phyloP scores from a whole-genome alignment of 805 yeast species.

The Metschnikowia hibisci region DNA sequence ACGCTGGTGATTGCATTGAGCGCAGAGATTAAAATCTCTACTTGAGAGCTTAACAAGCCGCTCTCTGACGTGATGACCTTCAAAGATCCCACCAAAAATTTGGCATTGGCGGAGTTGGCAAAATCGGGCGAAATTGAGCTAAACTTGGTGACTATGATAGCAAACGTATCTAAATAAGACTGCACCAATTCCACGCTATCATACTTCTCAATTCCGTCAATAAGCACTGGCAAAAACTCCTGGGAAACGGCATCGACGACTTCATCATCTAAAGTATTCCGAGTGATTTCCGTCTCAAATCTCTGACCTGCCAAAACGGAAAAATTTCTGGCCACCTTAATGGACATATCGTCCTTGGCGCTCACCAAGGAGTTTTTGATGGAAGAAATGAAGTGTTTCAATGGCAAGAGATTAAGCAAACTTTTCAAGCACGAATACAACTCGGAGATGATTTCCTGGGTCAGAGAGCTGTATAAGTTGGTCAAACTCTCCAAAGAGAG shows the following conservation, averaged over 20 bases:
- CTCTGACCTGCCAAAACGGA: conserved; percentile 61
- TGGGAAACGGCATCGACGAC: conserved; percentile 50
- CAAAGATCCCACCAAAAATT: conserved; percentile 48
- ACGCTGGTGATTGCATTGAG: conserved; percentile 67
- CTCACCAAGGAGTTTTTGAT: conserved; percentile 40
- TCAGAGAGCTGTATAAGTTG: conserved; percentile 9
- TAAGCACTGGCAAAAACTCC: conserved; percentile 47
- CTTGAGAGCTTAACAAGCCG: conserved; percentile 53
- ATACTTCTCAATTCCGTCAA: conserved; percentile 33
- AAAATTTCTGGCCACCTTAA: conserved; percentile 56
- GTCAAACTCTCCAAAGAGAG: conserved; percentile 35
- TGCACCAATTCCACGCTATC: conserved; percentile 54
- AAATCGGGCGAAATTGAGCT: conserved; percentile 32
- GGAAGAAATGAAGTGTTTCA: conserved; percentile 65
- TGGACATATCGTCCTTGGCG: conserved; percentile 36
- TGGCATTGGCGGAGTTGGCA: conserved; percentile 39
- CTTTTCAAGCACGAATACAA: conserved; percentile 58
- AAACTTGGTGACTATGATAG: conserved; percentile 60
- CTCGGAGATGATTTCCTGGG: conserved; percentile 31
- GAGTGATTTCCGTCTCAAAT: conserved; percentile 62
- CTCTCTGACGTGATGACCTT: conserved; percentile 42
- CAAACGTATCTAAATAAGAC: conserved; percentile 64
- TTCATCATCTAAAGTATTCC: conserved; percentile 36
- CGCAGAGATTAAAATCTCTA: conserved; percentile 70
- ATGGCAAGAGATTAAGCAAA: conserved; percentile 68